Evolutionary conservation across 2,329 filamentous ascomycete species (phyloP), one percentile per base, ranked within the genome.

Genomic region (Chaetomium olivaceum): DNA sequence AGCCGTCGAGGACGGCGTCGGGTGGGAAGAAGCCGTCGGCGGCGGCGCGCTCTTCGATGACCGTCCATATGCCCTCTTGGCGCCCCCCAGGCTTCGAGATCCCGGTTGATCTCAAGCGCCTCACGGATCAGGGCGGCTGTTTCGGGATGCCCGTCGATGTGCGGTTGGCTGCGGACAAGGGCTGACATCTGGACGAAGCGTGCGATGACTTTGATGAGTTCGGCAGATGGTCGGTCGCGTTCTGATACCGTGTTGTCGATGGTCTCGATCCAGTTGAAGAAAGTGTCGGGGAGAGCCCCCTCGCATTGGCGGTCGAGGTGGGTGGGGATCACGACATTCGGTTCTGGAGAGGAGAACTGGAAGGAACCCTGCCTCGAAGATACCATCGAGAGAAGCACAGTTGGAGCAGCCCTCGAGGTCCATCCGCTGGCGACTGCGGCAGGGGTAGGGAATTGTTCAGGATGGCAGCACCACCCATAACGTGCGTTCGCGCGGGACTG

Each of bases 401-500:
- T 67, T 87, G 84, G 16, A 87, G 70, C 61, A 87, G 80, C 5
- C 82, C 80, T 39, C 82, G 79, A 67, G 85, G 78, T 4, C 83
- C 82, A 57, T 80, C 78, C 25, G 79, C 75, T 0, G 78, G 75
- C 0, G 75, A 71, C 9, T 76, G 69, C 2, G 75, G 73, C 43
- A 79, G 72, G 1, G 81, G 81, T 5, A 81, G 71, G 64, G 80
- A 79, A 54, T 76, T 79, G 64, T 81, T 81, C 21, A 88, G 76
- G n/a, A 89, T 75, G 12, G 87, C 85, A 54, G 84, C 80, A 2
- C 85, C 86, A 1, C 87, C 87, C 70, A 83, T 79, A 55, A 88
- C 81, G 72, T 89, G 87, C 6, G 82, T 82, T 61, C 81, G 82
- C 68, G 86, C 87, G 23, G 81, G 80, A 19, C 80, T 76, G 23